A percentile compares a stretch with the other conserved stretches of the same genome.
These are phyloP conservation scores for Trichoderma erinaceum DNA, from an alignment of 495 filamentous ascomycete genomes.

Conservation along the genomic window DNA sequence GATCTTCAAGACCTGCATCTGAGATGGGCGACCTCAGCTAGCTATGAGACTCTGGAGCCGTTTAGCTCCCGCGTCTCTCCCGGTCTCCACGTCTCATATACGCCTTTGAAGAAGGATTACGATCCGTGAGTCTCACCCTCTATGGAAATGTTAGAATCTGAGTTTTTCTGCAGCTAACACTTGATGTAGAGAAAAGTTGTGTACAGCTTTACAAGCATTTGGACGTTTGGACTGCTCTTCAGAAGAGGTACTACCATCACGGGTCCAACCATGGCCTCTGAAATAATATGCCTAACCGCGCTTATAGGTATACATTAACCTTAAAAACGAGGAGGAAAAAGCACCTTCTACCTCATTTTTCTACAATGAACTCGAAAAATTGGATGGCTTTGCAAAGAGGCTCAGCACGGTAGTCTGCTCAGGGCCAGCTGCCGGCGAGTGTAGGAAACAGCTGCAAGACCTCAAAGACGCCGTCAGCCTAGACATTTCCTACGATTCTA, in stretches of 20 bases:
- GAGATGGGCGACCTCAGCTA: constrained; percentile 59
- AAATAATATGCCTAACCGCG: neutral
- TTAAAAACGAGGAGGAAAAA: constrained; percentile 52
- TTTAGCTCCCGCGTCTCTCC: constrained; percentile 68
- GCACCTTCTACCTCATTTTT: constrained; percentile 63
- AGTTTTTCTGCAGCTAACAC: neutral
- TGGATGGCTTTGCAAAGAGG: constrained; percentile 52
- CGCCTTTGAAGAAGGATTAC: constrained; percentile 41
- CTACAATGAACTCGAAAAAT: constrained; percentile 52
- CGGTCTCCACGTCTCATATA: constrained; percentile 79
- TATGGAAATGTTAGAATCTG: neutral
- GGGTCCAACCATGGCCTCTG: no score
- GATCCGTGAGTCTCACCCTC: constrained; percentile 28
- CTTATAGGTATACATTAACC: constrained; percentile 32
- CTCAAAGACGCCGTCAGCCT: constrained; percentile 51
- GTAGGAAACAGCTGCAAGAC: constrained; percentile 27
- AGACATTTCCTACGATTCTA: constrained; percentile 73
- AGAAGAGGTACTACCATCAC: neutral
- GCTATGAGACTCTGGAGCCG: constrained; percentile 57
- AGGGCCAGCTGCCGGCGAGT: constrained; percentile 27
- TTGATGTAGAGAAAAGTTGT: constrained; percentile 49
- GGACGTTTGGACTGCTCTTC: constrained; percentile 48
- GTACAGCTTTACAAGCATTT: constrained; percentile 58
- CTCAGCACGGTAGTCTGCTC: constrained; percentile 52
- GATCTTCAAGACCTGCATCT: constrained; percentile 66